Percentiles rank a stretch among this genome's conserved stretches.
These are phyloP conservation scores for Grigorovia yakushimaensis DNA, from an alignment of 805 yeast species.

Conservation along the genomic window DNA sequence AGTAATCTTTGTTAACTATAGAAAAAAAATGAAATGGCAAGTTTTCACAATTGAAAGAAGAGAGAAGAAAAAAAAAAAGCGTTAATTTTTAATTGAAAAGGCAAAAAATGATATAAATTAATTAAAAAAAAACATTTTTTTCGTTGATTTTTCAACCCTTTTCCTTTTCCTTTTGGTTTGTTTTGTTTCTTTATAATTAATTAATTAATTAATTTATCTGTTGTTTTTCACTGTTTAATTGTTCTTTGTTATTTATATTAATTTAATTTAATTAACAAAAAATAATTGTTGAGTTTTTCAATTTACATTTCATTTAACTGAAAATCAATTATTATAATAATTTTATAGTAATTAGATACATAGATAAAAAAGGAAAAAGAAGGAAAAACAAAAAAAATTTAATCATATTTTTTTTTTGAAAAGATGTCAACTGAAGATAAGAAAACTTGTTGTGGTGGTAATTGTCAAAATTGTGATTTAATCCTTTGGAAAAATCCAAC, in stretches of 20 bases:
- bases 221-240: background rate
- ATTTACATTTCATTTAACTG: too few relatives aligned
- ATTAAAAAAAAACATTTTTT: background rate
- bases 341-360: too few relatives aligned
- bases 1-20: too few relatives aligned
- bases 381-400: too few relatives aligned
- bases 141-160: background rate
- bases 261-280: too few relatives aligned
- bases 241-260: too few relatives aligned
- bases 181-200: background rate
- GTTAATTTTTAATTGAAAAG: background rate
- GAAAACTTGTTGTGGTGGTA: slow-evolving; percentile 1
- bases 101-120: background rate
- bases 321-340: background rate
- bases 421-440: background rate
- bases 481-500: slow-evolving; percentile 37
- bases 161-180: background rate
- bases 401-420: too few relatives aligned
- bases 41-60: too few relatives aligned
- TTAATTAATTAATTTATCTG: too few relatives aligned
- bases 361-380: too few relatives aligned
- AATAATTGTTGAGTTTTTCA: background rate
- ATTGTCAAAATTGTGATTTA: slow-evolving; percentile 13
- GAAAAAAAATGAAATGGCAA: too few relatives aligned
- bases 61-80: background rate